These are phyloP conservation scores for Sclerotinia nivalis DNA, from an alignment of 2,329 filamentous ascomycete species.

Conservation along the genomic window DNA sequence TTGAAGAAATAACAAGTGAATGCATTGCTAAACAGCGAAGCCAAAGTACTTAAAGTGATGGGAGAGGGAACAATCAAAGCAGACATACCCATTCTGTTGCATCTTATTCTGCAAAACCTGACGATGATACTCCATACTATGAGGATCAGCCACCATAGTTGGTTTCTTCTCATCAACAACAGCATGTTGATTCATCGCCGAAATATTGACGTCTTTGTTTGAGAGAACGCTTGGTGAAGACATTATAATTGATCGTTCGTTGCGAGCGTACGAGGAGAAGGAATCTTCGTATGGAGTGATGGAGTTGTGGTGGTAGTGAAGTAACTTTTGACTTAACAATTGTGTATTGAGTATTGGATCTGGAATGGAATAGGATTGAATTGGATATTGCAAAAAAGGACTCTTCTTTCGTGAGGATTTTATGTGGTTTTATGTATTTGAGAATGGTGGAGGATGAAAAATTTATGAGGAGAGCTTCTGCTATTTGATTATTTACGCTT, in stretches of 20 bases:
- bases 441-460: slow-evolving; percentile 9
- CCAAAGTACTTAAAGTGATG: not conserved
- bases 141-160: slow-evolving; percentile 45
- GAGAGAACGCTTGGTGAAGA: slow-evolving; percentile 57
- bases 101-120: slow-evolving; percentile 74
- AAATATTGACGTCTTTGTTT: slow-evolving; percentile 65
- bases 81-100: slow-evolving; percentile 62
- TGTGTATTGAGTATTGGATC: not conserved
- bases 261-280: not conserved
- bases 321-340: not conserved
- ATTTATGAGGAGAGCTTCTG: slow-evolving; percentile 21
- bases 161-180: slow-evolving; percentile 32
- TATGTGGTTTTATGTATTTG: slow-evolving; percentile 22
- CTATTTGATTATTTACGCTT: slow-evolving; percentile 6
- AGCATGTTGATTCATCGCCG: slow-evolving; percentile 42
- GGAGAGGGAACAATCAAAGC: too few relatives aligned
- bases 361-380: not conserved
- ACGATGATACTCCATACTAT: slow-evolving; percentile 76
- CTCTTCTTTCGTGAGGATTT: not conserved
- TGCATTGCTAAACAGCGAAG: too few relatives aligned
- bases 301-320: not conserved
- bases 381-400: not conserved
- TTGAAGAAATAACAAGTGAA: not conserved
- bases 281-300: not conserved
- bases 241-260: slow-evolving; percentile 45